Evolutionary conservation across 257 asterid genomes (phyloP).

Genomic region (Echites panduratus): DNA sequence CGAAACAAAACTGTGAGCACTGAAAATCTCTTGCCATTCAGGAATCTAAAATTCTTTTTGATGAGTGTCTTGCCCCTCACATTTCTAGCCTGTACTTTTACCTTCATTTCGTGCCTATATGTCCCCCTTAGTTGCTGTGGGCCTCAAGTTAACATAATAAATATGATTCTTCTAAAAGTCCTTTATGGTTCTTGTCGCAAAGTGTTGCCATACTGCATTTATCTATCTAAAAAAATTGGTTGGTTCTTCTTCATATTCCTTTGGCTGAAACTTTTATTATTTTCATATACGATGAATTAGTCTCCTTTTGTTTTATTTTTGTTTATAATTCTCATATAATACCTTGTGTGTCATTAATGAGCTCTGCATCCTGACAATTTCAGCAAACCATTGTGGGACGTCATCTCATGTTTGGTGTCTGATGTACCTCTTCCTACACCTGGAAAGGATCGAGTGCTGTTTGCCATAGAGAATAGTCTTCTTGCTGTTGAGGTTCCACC

Average conservation of each 20-base stretch:
- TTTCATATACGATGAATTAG: neutral
- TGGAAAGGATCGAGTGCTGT: conserved; percentile 82
- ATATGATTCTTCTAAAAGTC: neutral
- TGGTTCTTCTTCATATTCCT: neutral
- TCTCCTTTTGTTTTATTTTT: neutral
- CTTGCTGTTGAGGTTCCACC: conserved; percentile 93
- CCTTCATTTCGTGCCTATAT: neutral
- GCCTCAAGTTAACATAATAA: neutral
- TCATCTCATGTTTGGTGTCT: conserved; percentile 63
- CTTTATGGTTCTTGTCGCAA: neutral
- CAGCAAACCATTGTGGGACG: conserved; percentile 97
- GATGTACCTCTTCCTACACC: conserved; percentile 88
- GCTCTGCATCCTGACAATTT: conserved; percentile 38
- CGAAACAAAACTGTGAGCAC: no score
- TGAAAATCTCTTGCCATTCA: no score
- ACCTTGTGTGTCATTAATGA: conserved; percentile 21
- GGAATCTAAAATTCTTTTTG: neutral
- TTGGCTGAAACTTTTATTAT: neutral
- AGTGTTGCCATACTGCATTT: neutral
- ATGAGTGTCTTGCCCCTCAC: neutral
- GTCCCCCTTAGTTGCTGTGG: neutral
- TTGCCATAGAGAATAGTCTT: conserved; percentile 75
- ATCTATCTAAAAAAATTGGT: neutral
- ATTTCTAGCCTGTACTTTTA: neutral
- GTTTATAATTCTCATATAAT: neutral